Base-by-base conservation (phyloP, 225 moss, liverwort and hornwort genomes). In the Physcomitrellopsis africana region DNA sequence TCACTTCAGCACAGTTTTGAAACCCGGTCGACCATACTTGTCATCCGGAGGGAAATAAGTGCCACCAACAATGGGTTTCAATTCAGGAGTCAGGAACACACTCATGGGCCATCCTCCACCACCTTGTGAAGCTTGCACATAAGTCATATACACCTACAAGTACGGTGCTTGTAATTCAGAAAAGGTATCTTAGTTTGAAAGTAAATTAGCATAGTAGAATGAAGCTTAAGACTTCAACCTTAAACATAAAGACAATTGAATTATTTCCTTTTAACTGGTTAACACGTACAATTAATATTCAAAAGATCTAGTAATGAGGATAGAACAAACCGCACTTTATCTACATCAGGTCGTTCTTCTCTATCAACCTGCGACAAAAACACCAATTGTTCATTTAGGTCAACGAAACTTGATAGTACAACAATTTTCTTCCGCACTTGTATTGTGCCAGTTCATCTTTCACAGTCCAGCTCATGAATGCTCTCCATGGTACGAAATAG, bases 81-180 rank as follows among this genome's bases (percentile, higher is more conserved):
- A 78, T 62, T 99, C 99, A 7, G 99, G 99, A 57, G 99, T 99
- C 44, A 99, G 85, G 22, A 99, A 99, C 32, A 99, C 99, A 83
- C 99, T 99, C 99, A 99, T 99, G 3, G 99, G 99, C 99, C 99
- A 99, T 66, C 99, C 99, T 76, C 99, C 99, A 74, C 95, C 93
- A 76, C 99, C 95, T 87, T 99, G 99, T 73, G 95, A 92, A 63
- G 99, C 95, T 92, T 99, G 99, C 13, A 99, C 99, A 64, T 99
- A 99, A 26, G 99, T 99, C 99, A 99, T 99, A 65, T 99, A 99
- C 19, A 99, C 93, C 97, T 97, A 83, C 67, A 41, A 41, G 65
- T 29, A 67, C 32, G 15, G 13, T 43, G 8, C 27, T 53, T 52
- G 60, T 12, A 41, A 64, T 18, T 80, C 52, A 76, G 64, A 63